These are phyloP conservation scores for Fusarium caatingaense DNA, from an alignment of 2,329 filamentous ascomycete species.

Conservation along the genomic window DNA sequence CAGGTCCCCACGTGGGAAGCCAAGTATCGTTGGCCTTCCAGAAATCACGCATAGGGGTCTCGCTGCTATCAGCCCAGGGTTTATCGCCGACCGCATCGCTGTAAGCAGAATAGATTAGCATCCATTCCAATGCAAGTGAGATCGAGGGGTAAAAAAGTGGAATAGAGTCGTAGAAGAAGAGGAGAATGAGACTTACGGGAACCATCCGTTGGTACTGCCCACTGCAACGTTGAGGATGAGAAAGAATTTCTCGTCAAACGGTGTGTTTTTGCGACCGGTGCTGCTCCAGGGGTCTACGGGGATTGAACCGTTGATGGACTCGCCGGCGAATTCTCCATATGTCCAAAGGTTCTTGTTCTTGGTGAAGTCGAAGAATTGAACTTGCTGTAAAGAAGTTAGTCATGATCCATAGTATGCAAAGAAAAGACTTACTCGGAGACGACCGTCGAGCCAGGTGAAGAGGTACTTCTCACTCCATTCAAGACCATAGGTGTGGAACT, in stretches of 20 bases:
- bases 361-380: constrained; percentile 49
- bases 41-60: constrained; percentile 55
- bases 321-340: constrained; percentile 54
- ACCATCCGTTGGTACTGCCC: constrained; percentile 60
- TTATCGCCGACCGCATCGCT: constrained; percentile 57
- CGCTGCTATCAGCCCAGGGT: constrained; percentile 57
- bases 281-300: constrained; percentile 58
- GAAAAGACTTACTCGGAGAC: constrained; percentile 51
- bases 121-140: neutral
- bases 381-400: constrained; percentile 35
- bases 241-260: constrained; percentile 63
- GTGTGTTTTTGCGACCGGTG: constrained; percentile 53
- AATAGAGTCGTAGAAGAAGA: neutral
- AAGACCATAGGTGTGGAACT: constrained; percentile 62
- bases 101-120: constrained; percentile 22
- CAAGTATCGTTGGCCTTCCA: constrained; percentile 54
- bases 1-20: constrained; percentile 54
- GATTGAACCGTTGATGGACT: constrained; percentile 55
- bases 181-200: constrained; percentile 48
- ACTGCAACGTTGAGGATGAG: constrained; percentile 63
- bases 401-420: neutral
- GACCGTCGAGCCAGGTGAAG: constrained; percentile 62
- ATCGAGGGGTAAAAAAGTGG: constrained; percentile 10
- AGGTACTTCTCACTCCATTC: constrained; percentile 64
- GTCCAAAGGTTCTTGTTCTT: constrained; percentile 47